Conservation (phyloP, 768 basidiomycete species). For the Collybia sordida region DNA sequence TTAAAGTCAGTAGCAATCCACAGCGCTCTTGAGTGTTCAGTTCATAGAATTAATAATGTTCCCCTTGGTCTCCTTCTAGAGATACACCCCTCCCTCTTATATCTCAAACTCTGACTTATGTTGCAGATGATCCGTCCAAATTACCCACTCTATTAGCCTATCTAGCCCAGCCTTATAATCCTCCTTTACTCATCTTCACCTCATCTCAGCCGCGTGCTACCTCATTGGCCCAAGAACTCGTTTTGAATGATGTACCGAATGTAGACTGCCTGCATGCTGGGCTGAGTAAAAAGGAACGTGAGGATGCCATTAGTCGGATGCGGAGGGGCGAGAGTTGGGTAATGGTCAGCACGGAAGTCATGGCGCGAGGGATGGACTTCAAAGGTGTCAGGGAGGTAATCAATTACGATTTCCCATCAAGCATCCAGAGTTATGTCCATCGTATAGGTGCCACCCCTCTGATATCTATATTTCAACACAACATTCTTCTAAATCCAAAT, state of each 20-base stretch:
- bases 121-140: constrained; percentile 93
- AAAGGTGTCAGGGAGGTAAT: constrained; percentile 91
- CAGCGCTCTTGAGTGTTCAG: too few species aligned
- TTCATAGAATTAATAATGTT: not conserved
- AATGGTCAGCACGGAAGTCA: constrained; percentile 93
- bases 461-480: not conserved
- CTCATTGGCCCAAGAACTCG: constrained; percentile 78
- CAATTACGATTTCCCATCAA: constrained; percentile 97
- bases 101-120: constrained; percentile 84
- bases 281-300: constrained; percentile 83
- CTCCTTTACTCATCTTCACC: constrained; percentile 90
- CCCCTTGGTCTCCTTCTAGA: constrained; percentile 39
- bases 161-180: constrained; percentile 80
- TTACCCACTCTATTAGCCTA: constrained; percentile 83
- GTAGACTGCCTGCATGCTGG: constrained; percentile 93
- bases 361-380: constrained; percentile 99
- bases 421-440: constrained; percentile 94
- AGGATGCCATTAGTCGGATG: constrained; percentile 83
- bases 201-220: constrained; percentile 84
- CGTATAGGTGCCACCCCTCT: constrained; percentile 67
- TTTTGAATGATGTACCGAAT: constrained; percentile 73
- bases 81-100: constrained; percentile 95
- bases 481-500: constrained; percentile 4
- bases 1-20: constrained; percentile 67
- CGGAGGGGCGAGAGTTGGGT: constrained; percentile 91